These are phyloP conservation scores for Aspergillus thermomutatus DNA, from an alignment of 2,329 filamentous ascomycete species.

Conservation along the genomic window DNA sequence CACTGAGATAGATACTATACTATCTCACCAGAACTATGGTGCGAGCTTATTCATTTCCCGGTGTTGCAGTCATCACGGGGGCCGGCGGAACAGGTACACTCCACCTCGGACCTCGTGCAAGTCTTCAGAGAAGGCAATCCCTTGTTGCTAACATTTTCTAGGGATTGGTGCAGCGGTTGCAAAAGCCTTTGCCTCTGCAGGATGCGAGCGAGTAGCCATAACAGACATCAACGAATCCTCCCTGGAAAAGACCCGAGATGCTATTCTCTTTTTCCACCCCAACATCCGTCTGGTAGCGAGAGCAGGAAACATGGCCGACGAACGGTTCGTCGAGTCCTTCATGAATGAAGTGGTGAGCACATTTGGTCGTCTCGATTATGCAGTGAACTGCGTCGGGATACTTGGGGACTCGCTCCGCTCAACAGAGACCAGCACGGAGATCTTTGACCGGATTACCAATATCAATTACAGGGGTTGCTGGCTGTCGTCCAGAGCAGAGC, in stretches of 20 bases:
- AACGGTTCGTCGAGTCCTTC: slow-evolving; percentile 43
- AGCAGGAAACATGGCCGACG: slow-evolving; percentile 49
- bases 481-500: slow-evolving; percentile 46
- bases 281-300: slow-evolving; percentile 29
- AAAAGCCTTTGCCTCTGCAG: slow-evolving; percentile 49
- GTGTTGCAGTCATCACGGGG: slow-evolving; percentile 48
- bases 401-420: slow-evolving; percentile 23
- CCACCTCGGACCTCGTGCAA: background rate
- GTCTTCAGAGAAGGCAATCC: background rate
- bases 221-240: slow-evolving; percentile 50
- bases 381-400: slow-evolving; percentile 56
- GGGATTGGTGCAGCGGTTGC: slow-evolving; percentile 57
- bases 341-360: slow-evolving; percentile 21
- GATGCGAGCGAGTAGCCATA: slow-evolving; percentile 52
- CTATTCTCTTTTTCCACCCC: slow-evolving; percentile 33
- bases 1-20: background rate
- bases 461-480: slow-evolving; percentile 55
- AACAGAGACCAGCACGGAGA: slow-evolving; percentile 45
- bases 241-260: slow-evolving; percentile 29
- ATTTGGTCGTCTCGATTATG: slow-evolving; percentile 54
- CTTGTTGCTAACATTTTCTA: slow-evolving; percentile 17
- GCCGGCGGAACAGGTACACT: slow-evolving; percentile 46
- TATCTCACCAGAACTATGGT: no score
- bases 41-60: slow-evolving; percentile 33
- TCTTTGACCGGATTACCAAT: slow-evolving; percentile 53